Percentiles rank a stretch among this genome's conserved stretches.
phyloP scores from a whole-genome alignment of 2,329 filamentous ascomycete genomes.

The Fusarium anguioides region DNA sequence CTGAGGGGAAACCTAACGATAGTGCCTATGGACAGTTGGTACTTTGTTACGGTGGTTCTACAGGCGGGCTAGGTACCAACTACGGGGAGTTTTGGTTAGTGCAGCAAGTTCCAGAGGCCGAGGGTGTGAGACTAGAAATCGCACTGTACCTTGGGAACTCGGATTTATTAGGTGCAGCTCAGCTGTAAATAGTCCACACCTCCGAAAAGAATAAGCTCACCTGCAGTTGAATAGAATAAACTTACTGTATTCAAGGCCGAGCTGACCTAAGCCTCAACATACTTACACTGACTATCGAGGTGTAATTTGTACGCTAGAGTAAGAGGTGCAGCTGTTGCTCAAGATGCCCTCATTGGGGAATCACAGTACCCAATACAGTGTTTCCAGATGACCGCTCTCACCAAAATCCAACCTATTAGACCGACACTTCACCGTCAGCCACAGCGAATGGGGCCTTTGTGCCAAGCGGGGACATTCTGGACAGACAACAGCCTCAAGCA shows the following conservation, averaged over 20 bases:
- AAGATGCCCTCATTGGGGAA: not conserved
- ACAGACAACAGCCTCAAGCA: conserved; percentile 21
- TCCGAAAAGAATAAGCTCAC: conserved; percentile 36
- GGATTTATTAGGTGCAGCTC: not conserved
- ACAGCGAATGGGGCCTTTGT: conserved; percentile 27
- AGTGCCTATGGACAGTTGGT: not conserved
- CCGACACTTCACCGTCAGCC: conserved; percentile 13
- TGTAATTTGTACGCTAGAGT: not conserved
- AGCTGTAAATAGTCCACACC: conserved; percentile 29
- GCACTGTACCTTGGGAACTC: conserved; percentile 17
- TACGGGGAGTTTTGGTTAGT: conserved; percentile 37
- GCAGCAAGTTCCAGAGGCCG: conserved; percentile 20
- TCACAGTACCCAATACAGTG: conserved; percentile 31
- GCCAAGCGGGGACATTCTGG: conserved; percentile 17
- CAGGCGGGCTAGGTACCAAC: conserved; percentile 13
- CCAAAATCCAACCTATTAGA: no score
- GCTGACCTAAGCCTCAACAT: conserved; percentile 27
- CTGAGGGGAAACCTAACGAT: conserved; percentile 25
- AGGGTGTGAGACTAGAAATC: not conserved
- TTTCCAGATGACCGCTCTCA: conserved; percentile 4
- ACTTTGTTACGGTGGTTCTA: conserved; percentile 37
- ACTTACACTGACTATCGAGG: not conserved
- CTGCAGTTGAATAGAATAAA: conserved; percentile 15
- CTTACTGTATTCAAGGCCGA: conserved; percentile 6
- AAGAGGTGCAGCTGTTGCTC: not conserved